Evolutionary conservation across 2,329 filamentous ascomycete genomes (phyloP).

Genomic region (Cercospora citrullina): DNA sequence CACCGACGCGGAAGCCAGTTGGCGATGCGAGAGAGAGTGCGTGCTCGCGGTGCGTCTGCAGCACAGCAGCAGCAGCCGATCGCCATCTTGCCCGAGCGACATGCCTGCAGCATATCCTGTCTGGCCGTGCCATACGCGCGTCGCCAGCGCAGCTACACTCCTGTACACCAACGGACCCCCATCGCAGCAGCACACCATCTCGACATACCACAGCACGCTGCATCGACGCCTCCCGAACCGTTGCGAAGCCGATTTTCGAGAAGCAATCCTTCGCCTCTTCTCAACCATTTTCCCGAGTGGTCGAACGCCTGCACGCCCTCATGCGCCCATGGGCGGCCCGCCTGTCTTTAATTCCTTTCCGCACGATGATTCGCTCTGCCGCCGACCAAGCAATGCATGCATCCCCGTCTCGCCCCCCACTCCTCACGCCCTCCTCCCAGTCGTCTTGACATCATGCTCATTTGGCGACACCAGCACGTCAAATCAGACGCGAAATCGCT

Average conservation of each 20-base stretch:
- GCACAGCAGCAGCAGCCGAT: not conserved
- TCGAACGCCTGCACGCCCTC: not conserved
- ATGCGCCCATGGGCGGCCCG: constrained; percentile 8
- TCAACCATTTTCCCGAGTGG: not conserved
- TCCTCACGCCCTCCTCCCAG: not conserved
- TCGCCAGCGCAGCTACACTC: not conserved
- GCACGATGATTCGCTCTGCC: constrained; percentile 6
- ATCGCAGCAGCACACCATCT: not conserved
- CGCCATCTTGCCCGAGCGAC: not conserved
- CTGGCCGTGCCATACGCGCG: not conserved
- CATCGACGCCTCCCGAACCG: not conserved
- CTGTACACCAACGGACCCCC: not conserved
- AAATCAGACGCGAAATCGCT: not conserved
- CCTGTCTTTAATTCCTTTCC: constrained; percentile 1
- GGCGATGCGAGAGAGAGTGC: not conserved
- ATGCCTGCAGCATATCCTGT: not conserved
- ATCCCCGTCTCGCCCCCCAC: not conserved
- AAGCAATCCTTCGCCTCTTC: constrained; percentile 9
- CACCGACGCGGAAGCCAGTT: not conserved
- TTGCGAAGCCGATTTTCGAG: not conserved
- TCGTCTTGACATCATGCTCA: constrained; percentile 10
- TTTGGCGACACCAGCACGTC: not conserved
- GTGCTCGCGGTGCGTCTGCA: not conserved
- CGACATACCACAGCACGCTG: not conserved
- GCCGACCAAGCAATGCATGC: constrained; percentile 1